phyloP scores from a whole-genome alignment of 2,329 filamentous ascomycete species.

The Epichloe amarillans region DNA sequence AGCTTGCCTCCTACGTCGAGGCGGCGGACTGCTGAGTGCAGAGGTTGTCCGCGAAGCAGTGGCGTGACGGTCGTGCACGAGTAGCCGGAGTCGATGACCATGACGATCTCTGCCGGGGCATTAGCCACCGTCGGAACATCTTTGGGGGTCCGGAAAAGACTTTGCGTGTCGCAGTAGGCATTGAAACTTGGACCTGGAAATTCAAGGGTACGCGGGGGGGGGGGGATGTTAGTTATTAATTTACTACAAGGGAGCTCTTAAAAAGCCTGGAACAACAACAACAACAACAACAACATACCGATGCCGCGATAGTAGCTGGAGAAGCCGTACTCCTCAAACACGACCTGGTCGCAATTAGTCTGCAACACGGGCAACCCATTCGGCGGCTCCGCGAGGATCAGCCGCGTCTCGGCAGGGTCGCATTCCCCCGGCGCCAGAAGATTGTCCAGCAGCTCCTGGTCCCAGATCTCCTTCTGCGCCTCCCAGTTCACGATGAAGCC shows the following conservation, averaged over 20 bases:
- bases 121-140: slow-evolving; percentile 27
- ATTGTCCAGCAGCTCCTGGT: slow-evolving; percentile 65
- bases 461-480: slow-evolving; percentile 89
- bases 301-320: slow-evolving; percentile 67
- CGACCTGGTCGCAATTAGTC: slow-evolving; percentile 84
- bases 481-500: slow-evolving; percentile 97
- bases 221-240: neutral
- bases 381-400: slow-evolving; percentile 75
- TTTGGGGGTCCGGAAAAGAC: slow-evolving; percentile 49
- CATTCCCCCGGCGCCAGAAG: slow-evolving; percentile 56
- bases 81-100: slow-evolving; percentile 84
- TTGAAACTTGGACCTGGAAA: slow-evolving; percentile 56
- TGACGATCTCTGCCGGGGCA: slow-evolving; percentile 61
- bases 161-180: slow-evolving; percentile 67
- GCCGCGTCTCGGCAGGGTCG: slow-evolving; percentile 67
- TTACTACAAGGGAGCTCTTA: no score
- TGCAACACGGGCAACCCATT: slow-evolving; percentile 73
- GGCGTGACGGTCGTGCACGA: slow-evolving; percentile 88
- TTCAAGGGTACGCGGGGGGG: no score
- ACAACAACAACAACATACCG: slow-evolving; percentile 28
- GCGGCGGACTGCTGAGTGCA: slow-evolving; percentile 70
- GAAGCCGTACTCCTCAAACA: slow-evolving; percentile 96
- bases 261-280: no score
- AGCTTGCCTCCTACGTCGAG: slow-evolving; percentile 89
- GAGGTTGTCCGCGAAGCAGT: slow-evolving; percentile 62